Evolutionary conservation across 2,329 filamentous ascomycete species (phyloP).

Genomic region (Penicillium sp.): DNA sequence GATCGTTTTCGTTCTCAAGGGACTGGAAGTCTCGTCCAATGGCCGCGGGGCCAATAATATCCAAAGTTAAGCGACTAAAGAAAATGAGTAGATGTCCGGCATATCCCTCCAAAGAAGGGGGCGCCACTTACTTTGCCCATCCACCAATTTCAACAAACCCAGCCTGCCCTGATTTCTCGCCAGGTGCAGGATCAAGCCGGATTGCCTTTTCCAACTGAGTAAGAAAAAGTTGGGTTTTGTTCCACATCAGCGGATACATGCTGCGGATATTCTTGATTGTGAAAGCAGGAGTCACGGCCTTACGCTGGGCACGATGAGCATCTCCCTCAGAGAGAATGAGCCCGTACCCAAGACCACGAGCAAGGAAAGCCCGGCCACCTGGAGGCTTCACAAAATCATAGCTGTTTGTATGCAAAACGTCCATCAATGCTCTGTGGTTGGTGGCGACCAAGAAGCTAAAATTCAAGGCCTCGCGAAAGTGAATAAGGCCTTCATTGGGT

Average conservation of each 20-base stretch:
- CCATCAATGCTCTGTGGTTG: slow-evolving; percentile 46
- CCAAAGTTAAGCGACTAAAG: slow-evolving; percentile 54
- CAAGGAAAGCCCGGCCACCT: slow-evolving; percentile 49
- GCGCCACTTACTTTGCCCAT: slow-evolving; percentile 30
- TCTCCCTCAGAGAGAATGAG: slow-evolving; percentile 55
- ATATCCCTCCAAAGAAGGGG: not conserved
- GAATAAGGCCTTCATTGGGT: slow-evolving; percentile 59
- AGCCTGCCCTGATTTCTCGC: slow-evolving; percentile 10
- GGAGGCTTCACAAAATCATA: slow-evolving; percentile 59
- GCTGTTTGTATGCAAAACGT: slow-evolving; percentile 55
- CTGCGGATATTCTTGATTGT: slow-evolving; percentile 37
- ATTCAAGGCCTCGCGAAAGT: slow-evolving; percentile 55
- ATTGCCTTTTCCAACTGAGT: slow-evolving; percentile 36
- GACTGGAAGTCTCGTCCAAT: slow-evolving; percentile 61
- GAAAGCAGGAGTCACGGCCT: slow-evolving; percentile 38
- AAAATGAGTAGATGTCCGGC: not conserved
- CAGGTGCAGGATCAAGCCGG: slow-evolving; percentile 27
- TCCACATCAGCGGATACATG: slow-evolving; percentile 39
- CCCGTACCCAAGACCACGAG: slow-evolving; percentile 54
- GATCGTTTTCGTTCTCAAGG: slow-evolving; percentile 54
- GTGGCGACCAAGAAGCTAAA: slow-evolving; percentile 32
- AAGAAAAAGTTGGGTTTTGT: slow-evolving; percentile 35
- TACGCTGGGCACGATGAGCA: slow-evolving; percentile 51
- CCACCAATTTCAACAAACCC: slow-evolving; percentile 35
- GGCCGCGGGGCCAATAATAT: slow-evolving; percentile 61